Evolutionary conservation across 2,329 filamentous ascomycete genomes (phyloP).

Genomic region (Berkeleyomyces rouxiae): DNA sequence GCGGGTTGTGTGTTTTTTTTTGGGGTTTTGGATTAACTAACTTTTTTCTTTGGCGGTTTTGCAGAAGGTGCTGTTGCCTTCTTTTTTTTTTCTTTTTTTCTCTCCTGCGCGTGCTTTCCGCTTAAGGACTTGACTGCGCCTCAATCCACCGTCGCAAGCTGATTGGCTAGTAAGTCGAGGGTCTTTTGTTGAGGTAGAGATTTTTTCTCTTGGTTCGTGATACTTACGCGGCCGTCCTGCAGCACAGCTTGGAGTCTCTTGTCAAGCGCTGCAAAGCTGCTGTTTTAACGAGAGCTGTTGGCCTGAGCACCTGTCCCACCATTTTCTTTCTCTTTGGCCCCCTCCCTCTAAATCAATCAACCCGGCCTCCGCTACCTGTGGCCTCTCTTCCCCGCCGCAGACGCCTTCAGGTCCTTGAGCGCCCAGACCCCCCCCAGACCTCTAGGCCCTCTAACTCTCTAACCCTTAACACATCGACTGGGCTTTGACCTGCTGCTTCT

Average conservation of each 20-base stretch:
- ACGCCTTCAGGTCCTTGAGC: too few relatives aligned
- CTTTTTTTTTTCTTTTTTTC: neutral
- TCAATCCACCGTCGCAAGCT: neutral
- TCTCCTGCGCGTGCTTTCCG: neutral
- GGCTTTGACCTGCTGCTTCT: neutral
- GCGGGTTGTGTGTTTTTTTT: neutral
- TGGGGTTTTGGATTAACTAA: neutral
- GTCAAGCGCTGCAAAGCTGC: neutral
- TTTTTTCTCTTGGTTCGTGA: conserved; percentile 1
- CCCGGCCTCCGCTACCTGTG: neutral
- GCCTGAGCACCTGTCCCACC: neutral
- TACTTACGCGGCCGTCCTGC: neutral
- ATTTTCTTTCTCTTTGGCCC: too few relatives aligned
- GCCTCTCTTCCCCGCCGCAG: neutral
- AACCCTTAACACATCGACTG: neutral
- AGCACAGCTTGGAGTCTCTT: neutral
- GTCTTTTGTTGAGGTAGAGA: neutral
- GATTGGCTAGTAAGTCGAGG: neutral
- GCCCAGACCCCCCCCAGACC: too few relatives aligned
- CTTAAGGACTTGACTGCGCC: neutral
- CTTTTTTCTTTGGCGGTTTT: neutral
- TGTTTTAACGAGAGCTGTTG: neutral
- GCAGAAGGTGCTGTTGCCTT: neutral
- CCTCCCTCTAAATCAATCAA: neutral
- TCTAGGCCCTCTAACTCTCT: neutral